A percentile compares a stretch with the other conserved stretches of the same genome.
These are phyloP conservation scores for Aspergillus sp. DNA, from an alignment of 2,329 filamentous ascomycete genomes.

Conservation along the genomic window DNA sequence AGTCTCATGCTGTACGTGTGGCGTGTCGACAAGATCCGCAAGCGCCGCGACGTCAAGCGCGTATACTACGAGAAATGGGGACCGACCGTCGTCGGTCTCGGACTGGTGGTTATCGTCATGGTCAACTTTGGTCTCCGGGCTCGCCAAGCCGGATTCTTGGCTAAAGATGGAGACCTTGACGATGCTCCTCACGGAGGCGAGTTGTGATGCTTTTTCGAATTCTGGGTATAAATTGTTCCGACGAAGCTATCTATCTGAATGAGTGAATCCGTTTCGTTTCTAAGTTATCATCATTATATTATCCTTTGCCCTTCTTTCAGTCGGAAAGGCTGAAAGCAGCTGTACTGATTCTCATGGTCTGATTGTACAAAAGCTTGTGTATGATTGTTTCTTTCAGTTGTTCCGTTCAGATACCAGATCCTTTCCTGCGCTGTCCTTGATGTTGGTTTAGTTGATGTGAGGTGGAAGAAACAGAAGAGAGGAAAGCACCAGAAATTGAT, in stretches of 20 bases:
- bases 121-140: conserved; percentile 81
- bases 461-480: not conserved
- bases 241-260: not conserved
- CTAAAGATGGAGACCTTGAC: conserved; percentile 13
- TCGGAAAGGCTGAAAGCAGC: not conserved
- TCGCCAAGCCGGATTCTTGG: conserved; percentile 49
- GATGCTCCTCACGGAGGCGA: conserved; percentile 14
- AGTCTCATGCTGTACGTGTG: conserved; percentile 83
- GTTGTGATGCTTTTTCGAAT: conserved; percentile 9
- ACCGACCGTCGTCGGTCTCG: conserved; percentile 72
- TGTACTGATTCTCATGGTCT: conserved; percentile 1
- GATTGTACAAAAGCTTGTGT: conserved; percentile 5
- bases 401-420: conserved; percentile 2
- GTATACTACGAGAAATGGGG: conserved; percentile 87
- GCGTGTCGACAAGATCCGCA: conserved; percentile 81
- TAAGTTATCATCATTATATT: not conserved
- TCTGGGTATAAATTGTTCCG: not conserved
- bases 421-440: not conserved
- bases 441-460: not conserved
- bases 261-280: not conserved
- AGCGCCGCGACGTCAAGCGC: conserved; percentile 72
- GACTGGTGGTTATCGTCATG: conserved; percentile 71
- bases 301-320: not conserved
- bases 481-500: not conserved
- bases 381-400: not conserved